phyloP scores from a whole-genome alignment of 208 protist genomes.

The Leishmania lainsoni region DNA sequence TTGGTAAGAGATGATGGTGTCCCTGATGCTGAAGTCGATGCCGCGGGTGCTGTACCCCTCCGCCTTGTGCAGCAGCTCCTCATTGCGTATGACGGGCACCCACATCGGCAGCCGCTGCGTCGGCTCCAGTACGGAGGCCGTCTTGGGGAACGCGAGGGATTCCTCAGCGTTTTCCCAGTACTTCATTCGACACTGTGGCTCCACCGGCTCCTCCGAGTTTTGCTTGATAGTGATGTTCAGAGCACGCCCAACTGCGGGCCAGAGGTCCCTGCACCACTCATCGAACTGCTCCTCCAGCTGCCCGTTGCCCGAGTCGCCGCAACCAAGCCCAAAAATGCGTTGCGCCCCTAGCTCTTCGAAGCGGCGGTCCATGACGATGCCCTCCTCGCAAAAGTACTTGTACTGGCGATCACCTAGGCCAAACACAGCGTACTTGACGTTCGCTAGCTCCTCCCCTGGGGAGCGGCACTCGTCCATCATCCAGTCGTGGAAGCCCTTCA shows the following conservation, averaged over 20 bases:
- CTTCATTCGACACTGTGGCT: conserved; percentile 84
- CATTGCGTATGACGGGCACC: conserved; percentile 68
- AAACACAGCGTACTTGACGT: conserved; percentile 89
- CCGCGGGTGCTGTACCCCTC: conserved; percentile 68
- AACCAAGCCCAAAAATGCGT: conserved; percentile 80
- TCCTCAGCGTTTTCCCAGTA: conserved; percentile 81
- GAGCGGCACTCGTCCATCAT: conserved; percentile 70
- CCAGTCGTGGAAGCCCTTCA: conserved; percentile 88
- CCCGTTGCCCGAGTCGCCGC: conserved; percentile 75
- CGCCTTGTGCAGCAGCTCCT: conserved; percentile 68
- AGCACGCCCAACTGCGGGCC: conserved; percentile 73
- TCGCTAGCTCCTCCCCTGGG: conserved; percentile 59
- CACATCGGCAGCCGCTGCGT: conserved; percentile 86
- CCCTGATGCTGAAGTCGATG: conserved; percentile 87
- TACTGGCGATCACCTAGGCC: conserved; percentile 91
- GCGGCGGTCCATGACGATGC: conserved; percentile 84
- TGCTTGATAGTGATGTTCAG: conserved; percentile 78
- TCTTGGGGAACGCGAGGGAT: conserved; percentile 84
- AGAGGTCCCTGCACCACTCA: conserved; percentile 83
- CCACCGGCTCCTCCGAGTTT: conserved; percentile 64
- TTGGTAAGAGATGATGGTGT: conserved; percentile 91
- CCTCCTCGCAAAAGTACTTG: conserved; percentile 89
- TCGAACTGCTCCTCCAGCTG: conserved; percentile 90
- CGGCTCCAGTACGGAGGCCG: conserved; percentile 86
- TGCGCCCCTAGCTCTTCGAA: conserved; percentile 86